Base-by-base conservation (phyloP, 139 green algal species). In the Coelastrella sp. region DNA sequence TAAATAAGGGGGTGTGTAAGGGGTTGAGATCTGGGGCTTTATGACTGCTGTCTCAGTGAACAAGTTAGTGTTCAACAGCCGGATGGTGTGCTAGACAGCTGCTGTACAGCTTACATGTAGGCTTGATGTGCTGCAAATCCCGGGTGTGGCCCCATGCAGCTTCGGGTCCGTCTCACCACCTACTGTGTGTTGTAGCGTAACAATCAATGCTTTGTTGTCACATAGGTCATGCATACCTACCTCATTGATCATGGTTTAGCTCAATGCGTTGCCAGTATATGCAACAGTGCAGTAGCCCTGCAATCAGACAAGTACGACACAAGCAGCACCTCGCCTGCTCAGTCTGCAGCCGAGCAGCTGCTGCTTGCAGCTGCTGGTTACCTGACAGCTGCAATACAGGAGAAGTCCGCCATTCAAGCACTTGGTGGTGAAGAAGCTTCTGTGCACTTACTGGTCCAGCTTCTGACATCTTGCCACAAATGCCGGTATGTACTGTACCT, bases 321-420 rank as follows among this genome's bases (percentile, higher is more conserved):
- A 11, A 25, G 13, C 8, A 34, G 5, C 8, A 23, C 1, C 45
- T 23, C 35, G 27, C 37, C 35, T 5, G 38, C 68, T 23, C 11
- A 21, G 23, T 1, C 38, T 30, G 23, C 68, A 77, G 40, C 40
- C 35, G 27, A 48, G 8, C 68, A 77, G 38, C 43, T 79, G 41
- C 41, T 60, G 41, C 25, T 62, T 7, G 71, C 41, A 62, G 71
- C 71, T 32, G 71, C 71, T 17, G 71, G 71, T 23, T 79, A 62
- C 41, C 43, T 79, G 5, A 79, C 43, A 3, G n/a, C 23, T 21
- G 71, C 41, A 43, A 41, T 79, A 41, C 71, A 79, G 71, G 21
- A 37, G 27, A 41, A 35, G 40, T 41, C 25, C 4, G 40, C 71
- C 41, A 11, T 79, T 23, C 38, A 79, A 41, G 40, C 45, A 35